Evolutionary conservation across 139 green algal genomes (phyloP), one percentile per base, ranked within the genome.

Genomic region (Bryopsis sp.): DNA sequence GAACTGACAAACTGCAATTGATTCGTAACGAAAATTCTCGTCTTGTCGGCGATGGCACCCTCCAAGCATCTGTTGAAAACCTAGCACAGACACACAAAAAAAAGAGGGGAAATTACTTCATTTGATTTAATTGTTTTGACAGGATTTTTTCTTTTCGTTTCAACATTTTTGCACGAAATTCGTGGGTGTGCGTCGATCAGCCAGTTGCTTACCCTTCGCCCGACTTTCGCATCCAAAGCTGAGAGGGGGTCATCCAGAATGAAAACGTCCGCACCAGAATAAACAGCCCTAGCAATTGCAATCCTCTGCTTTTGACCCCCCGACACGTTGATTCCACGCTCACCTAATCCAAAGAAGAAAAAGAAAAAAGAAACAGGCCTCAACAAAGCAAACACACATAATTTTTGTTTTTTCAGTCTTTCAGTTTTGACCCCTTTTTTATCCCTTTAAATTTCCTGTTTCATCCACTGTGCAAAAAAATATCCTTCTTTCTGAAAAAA

Each of bases 301-400:
- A 96, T 79, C 43, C 89, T 82, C 71, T 95, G 89, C 39, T 89
- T 85, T 78, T 96, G 85, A 33, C 88, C 88, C 5, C 84, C 85
- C 22, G 77, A 83, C 15, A 88, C 48, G 62, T 91, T 95, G 35
- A 88, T 63, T 1, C 88, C 88, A 2, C 81, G 68, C 65, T 95
- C 87, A 2, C 84, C 87, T 79, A 72, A n/a, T n/a, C n/a, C n/a
- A n/a, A n/a, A n/a, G n/a, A n/a, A n/a, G n/a, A n/a, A n/a, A n/a
- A n/a, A n/a, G n/a, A 37, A 24, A 1, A 8, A 1, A 8, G n/a
- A n/a, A n/a, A n/a, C n/a, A n/a, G n/a, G n/a, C n/a, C n/a, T n/a
- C n/a, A n/a, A n/a, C n/a, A n/a, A n/a, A n/a, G n/a, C n/a, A n/a
- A n/a, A n/a, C n/a, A n/a, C n/a, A n/a, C n/a, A n/a, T n/a, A n/a